Conservation (phyloP, 768 basidiomycete species). For the Lactarius indigo region DNA sequence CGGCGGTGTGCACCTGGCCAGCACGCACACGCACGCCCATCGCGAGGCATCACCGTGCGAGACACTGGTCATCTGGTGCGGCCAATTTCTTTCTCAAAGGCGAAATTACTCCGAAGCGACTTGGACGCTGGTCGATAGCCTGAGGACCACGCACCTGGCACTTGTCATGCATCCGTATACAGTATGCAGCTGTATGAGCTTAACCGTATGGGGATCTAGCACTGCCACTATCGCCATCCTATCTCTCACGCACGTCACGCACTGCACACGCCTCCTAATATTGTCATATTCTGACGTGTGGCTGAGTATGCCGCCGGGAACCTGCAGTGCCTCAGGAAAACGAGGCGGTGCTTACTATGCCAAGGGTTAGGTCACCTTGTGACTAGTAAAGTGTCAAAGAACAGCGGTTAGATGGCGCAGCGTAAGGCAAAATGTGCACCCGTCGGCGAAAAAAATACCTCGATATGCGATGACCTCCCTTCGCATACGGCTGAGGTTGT, state of each 20-base stretch:
- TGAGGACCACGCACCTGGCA: background rate
- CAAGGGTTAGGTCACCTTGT: background rate
- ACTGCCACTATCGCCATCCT: background rate
- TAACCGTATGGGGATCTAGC: background rate
- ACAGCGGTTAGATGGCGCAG: background rate
- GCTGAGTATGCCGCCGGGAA: background rate
- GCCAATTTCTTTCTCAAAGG: too few relatives aligned
- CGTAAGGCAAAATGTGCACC: background rate
- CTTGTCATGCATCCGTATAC: too few relatives aligned
- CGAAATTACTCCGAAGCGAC: background rate
- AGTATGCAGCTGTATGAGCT: background rate
- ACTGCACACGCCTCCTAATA: background rate
- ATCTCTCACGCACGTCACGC: background rate
- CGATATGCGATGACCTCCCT: background rate
- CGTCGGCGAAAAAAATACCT: background rate
- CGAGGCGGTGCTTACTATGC: background rate
- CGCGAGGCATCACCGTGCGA: too few relatives aligned
- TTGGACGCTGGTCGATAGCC: background rate
- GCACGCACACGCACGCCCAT: too few relatives aligned
- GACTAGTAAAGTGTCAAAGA: background rate
- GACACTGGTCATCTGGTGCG: too few relatives aligned
- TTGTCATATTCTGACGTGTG: background rate
- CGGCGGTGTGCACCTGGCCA: too few relatives aligned
- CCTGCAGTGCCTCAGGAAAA: background rate
- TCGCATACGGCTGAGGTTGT: background rate